Evolutionary conservation across 345 rosid species (phyloP), one percentile per base, ranked within the genome.

Genomic region (Populus euphratica): DNA sequence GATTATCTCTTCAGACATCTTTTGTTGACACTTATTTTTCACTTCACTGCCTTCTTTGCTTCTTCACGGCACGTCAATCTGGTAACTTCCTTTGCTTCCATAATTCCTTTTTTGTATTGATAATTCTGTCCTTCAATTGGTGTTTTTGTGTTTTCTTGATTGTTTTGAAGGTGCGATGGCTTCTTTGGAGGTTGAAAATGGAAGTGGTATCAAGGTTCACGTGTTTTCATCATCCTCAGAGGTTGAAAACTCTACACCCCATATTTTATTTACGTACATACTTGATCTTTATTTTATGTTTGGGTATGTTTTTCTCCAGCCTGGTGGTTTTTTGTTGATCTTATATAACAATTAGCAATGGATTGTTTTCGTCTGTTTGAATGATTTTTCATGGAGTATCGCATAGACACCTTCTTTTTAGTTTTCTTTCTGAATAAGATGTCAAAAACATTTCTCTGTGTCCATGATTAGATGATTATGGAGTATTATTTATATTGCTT

Each of bases 151-250:
- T 38, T 36, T 64, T 36, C 8, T 18, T 64, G 38, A 64, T 76
- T 82, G 75, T 69, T 49, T 43, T 54, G 68, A 66, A 77, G 83
- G 72, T 36, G 78, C 76, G 31, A 64, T 63, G 44, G 80, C 80
- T 73, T 69, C 85, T 17, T 13, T 63, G 84, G 89, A 81, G 82
- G 71, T 64, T 81, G 87, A 79, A 56, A 73, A 54, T 68, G 85
- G 63, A 78, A 64, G 77, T 49, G 89, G 86, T 43, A 84, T 77
- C 29, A 86, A 87, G 78, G 90, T 82, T 82, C 90, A 81, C 25
- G 89, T 90, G 49, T 90, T 88, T 83, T 83, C 85, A n/a, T 88
- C 93, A 43, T 86, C 92, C 65, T 82, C 86, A 11, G 94, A 90
- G 90, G 94, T 90, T 61, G 41, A 77, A 74, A 73, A 61, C 74